Evolutionary conservation across 2,329 filamentous ascomycete genomes (phyloP).

Genomic region (Aspergillus proliferans): DNA sequence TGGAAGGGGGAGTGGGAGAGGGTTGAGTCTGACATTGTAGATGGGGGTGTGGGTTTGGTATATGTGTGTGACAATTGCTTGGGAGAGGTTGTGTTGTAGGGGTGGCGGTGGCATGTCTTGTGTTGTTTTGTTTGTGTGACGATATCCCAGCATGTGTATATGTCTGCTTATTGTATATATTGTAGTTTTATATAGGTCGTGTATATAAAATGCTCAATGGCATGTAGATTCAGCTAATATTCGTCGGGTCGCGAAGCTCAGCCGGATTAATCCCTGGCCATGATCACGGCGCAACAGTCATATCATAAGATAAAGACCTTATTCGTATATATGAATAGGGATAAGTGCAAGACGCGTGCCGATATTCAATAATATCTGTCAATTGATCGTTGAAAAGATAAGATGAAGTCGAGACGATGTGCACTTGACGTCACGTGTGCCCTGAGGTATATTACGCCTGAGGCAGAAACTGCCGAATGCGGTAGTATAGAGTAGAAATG

Average conservation of each 20-base stretch:
- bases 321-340: too few relatives aligned
- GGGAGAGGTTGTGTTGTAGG: background rate
- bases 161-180: background rate
- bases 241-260: too few relatives aligned
- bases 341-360: too few relatives aligned
- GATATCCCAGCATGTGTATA: too few relatives aligned
- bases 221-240: background rate
- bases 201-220: background rate
- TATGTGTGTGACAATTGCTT: background rate
- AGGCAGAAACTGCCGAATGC: too few relatives aligned
- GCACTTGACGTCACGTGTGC: background rate
- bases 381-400: background rate
- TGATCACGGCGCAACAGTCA: too few relatives aligned
- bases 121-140: background rate
- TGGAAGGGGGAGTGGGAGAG: background rate
- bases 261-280: too few relatives aligned
- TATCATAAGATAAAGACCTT: too few relatives aligned
- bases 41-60: background rate
- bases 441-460: background rate
- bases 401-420: background rate
- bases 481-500: too few relatives aligned
- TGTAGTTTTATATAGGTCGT: too few relatives aligned
- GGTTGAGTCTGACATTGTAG: background rate
- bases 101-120: background rate
- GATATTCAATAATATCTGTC: background rate